A percentile compares a stretch with the other conserved stretches of the same genome.
Evolutionary conservation across 805 yeast species (phyloP).

Genomic region (Dipodascus geniculatus): DNA sequence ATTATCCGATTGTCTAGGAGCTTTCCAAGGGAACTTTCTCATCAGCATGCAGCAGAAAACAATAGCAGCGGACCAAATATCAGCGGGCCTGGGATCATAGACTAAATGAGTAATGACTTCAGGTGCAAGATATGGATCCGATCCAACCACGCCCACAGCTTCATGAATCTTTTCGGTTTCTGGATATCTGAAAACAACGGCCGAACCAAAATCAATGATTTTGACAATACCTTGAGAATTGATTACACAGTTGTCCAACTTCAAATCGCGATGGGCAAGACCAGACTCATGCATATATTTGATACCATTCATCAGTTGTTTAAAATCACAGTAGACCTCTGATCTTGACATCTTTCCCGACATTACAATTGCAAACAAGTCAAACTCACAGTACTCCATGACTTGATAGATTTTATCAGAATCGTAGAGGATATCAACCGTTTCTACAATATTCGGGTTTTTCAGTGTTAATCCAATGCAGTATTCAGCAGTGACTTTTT

Average conservation of each 20-base stretch:
- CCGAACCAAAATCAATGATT: conserved; percentile 87
- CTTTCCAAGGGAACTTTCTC: conserved; percentile 91
- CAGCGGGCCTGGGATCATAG: conserved; percentile 88
- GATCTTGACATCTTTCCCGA: conserved; percentile 71
- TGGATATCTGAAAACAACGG: conserved; percentile 85
- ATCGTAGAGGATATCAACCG: conserved; percentile 85
- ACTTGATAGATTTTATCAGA: conserved; percentile 79
- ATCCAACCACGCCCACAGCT: conserved; percentile 76
- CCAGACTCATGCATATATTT: conserved; percentile 76
- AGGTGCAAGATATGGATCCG: conserved; percentile 86
- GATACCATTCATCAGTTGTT: conserved; percentile 73
- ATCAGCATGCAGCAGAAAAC: conserved; percentile 87
- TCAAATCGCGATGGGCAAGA: conserved; percentile 82
- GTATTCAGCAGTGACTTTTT: conserved; percentile 87
- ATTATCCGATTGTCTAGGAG: conserved; percentile 70
- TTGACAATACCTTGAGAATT: conserved; percentile 74
- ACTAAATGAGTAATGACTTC: conserved; percentile 75
- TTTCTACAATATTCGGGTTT: conserved; percentile 83
- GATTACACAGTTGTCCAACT: conserved; percentile 86
- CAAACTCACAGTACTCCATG: conserved; percentile 91
- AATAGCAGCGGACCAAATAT: conserved; percentile 87
- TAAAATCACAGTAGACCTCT: conserved; percentile 82
- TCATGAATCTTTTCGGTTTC: conserved; percentile 60
- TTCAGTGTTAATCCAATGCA: conserved; percentile 85
- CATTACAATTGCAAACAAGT: conserved; percentile 90